Evolutionary conservation across 805 yeast species (phyloP).

Genomic region (Saccharomycopsis sp.): DNA sequence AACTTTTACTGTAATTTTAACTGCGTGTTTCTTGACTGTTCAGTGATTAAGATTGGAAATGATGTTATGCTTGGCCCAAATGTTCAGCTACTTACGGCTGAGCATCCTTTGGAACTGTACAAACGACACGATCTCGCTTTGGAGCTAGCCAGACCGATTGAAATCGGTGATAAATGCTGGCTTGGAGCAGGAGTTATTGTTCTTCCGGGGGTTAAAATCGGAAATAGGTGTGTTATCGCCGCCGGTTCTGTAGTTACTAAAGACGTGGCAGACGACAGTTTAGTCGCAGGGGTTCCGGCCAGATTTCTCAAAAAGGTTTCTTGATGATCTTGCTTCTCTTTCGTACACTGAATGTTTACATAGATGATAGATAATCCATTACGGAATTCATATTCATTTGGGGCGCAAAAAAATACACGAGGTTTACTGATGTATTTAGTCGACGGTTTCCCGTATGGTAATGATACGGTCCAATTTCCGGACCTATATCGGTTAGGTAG

Average conservation of each 20-base stretch:
- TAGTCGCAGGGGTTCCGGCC: slow-evolving; percentile 61
- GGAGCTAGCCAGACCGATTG: slow-evolving; percentile 51
- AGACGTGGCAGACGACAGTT: slow-evolving; percentile 46
- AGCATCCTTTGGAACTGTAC: slow-evolving; percentile 47
- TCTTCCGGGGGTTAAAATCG: slow-evolving; percentile 60
- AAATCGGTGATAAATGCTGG: slow-evolving; percentile 62
- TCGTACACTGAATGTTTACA: too few relatives aligned
- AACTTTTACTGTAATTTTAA: slow-evolving; percentile 56
- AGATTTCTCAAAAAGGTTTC: slow-evolving; percentile 31
- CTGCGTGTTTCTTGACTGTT: slow-evolving; percentile 46
- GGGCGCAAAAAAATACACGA: too few relatives aligned
- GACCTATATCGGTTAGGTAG: too few relatives aligned
- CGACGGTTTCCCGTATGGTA: too few relatives aligned
- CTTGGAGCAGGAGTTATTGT: slow-evolving; percentile 52
- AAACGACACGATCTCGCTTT: slow-evolving; percentile 26
- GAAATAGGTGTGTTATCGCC: slow-evolving; percentile 53
- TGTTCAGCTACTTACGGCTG: slow-evolving; percentile 51
- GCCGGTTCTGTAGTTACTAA: slow-evolving; percentile 60
- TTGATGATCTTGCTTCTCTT: neutral
- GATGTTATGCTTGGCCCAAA: slow-evolving; percentile 58
- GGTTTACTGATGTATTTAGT: too few relatives aligned
- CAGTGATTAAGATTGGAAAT: slow-evolving; percentile 55
- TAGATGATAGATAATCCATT: too few relatives aligned
- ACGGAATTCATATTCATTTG: too few relatives aligned
- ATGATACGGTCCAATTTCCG: too few relatives aligned